Conservation (phyloP, 108 stramenopile genomes). For the Pelagomonas calceolata region DNA sequence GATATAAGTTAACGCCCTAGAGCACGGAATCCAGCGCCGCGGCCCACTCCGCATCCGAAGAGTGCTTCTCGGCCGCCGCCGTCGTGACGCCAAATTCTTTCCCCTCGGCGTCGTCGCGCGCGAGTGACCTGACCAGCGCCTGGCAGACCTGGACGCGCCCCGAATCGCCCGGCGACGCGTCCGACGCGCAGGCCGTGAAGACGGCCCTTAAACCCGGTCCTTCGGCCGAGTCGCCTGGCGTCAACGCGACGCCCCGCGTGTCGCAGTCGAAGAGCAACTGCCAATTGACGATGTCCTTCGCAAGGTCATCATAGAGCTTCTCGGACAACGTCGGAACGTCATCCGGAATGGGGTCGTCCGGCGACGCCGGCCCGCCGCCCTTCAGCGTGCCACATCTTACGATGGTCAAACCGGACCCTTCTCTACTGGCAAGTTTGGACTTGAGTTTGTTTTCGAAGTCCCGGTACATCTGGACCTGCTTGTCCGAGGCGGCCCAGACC, state of each 20-base stretch:
- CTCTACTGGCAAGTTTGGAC: neutral
- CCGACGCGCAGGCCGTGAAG: slow-evolving; percentile 24
- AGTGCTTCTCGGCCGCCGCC: neutral
- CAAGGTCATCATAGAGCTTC: neutral
- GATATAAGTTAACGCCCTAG: too few species aligned
- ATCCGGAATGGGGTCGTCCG: slow-evolving; percentile 3
- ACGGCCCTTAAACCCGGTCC: slow-evolving; percentile 30
- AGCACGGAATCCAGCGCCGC: neutral
- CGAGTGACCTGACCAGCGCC: slow-evolving; percentile 27
- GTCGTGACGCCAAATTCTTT: neutral
- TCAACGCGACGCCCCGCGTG: slow-evolving; percentile 16
- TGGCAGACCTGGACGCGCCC: slow-evolving; percentile 21
- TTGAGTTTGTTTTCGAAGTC: neutral
- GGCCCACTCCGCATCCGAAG: neutral
- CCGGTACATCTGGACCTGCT: neutral
- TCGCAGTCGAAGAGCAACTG: slow-evolving; percentile 38
- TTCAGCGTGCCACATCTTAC: neutral
- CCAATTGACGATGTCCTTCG: slow-evolving; percentile 33
- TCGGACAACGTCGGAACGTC: slow-evolving; percentile 5
- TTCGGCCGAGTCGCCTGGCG: slow-evolving; percentile 24
- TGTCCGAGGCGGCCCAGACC: neutral
- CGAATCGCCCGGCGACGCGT: slow-evolving; percentile 26
- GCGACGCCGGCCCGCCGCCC: neutral
- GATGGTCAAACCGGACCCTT: neutral
- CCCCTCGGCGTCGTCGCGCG: slow-evolving; percentile 1